These are phyloP conservation scores for Alternaria ventricosa DNA, from an alignment of 2,329 filamentous ascomycete species.

Conservation along the genomic window DNA sequence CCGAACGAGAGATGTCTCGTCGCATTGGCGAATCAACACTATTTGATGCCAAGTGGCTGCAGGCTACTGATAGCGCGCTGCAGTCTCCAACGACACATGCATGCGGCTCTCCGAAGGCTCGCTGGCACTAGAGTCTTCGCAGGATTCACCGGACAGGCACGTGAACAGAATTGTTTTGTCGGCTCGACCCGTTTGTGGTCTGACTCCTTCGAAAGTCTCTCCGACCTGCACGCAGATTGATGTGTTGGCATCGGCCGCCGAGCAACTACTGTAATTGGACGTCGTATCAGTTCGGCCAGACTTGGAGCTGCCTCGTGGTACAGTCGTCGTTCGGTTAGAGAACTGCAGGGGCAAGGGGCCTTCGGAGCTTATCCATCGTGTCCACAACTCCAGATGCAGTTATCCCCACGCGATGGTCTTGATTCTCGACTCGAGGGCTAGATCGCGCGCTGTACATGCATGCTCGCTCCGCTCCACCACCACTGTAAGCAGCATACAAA, in stretches of 20 bases:
- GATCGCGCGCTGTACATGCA: not conserved
- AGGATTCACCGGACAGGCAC: constrained; percentile 4
- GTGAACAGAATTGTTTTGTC: constrained; percentile 9
- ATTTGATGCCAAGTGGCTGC: constrained; percentile 26
- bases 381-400: not conserved
- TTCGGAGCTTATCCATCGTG: constrained; percentile 1
- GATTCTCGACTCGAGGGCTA: not conserved
- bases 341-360: constrained; percentile 2
- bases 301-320: constrained; percentile 2
- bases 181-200: not conserved
- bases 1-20: constrained; percentile 19
- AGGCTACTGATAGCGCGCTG: constrained; percentile 24
- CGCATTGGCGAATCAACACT: constrained; percentile 34
- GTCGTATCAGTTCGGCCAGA: constrained; percentile 1
- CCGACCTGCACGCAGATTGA: not conserved
- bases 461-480: not conserved
- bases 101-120: constrained; percentile 13
- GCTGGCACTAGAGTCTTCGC: not conserved
- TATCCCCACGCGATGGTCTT: constrained; percentile 4
- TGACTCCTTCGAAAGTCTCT: not conserved
- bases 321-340: constrained; percentile 10
- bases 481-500: not conserved
- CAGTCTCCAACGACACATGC: constrained; percentile 19
- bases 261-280: not conserved
- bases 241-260: not conserved